Percentiles rank a stretch among this genome's conserved stretches.
These are phyloP conservation scores for Cyclotella choctawhatcheeana DNA, from an alignment of 108 stramenopile genomes.

Conservation along the genomic window DNA sequence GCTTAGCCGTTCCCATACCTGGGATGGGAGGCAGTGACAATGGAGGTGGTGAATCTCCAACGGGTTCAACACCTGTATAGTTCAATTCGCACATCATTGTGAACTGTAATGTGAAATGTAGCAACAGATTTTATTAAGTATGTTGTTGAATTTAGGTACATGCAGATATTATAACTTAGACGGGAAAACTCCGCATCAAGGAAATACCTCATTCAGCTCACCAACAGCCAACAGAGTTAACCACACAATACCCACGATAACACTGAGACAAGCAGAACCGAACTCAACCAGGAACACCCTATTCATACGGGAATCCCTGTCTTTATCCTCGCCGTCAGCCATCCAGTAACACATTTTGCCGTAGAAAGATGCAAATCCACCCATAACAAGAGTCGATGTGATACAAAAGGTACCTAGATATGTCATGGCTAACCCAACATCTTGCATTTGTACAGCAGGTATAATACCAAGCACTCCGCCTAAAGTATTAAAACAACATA, in stretches of 20 bases:
- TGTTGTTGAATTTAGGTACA: no score
- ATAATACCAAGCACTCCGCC: slow-evolving; percentile 69
- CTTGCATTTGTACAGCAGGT: slow-evolving; percentile 63
- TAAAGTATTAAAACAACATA: no score
- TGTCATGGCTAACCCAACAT: slow-evolving; percentile 44
- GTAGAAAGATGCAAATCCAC: slow-evolving; percentile 54
- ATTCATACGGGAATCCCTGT: background rate
- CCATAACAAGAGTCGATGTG: slow-evolving; percentile 64
- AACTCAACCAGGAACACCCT: slow-evolving; percentile 60
- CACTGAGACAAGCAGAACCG: slow-evolving; percentile 59
- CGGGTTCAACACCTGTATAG: no score
- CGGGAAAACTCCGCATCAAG: no score
- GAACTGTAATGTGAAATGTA: no score
- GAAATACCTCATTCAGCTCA: no score
- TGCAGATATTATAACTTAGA: no score
- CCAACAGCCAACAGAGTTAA: slow-evolving; percentile 60
- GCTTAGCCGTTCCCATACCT: slow-evolving; percentile 73
- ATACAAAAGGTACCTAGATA: slow-evolving; percentile 66
- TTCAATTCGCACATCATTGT: no score
- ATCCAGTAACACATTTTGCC: slow-evolving; percentile 25
- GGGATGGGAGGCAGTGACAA: slow-evolving; percentile 59
- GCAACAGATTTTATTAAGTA: no score
- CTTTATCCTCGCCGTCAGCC: slow-evolving; percentile 1
- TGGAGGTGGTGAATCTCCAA: slow-evolving; percentile 28
- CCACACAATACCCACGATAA: slow-evolving; percentile 71